Percentiles rank a stretch among this genome's conserved stretches.
Conservation (phyloP, 2,329 filamentous ascomycete species). For the Ascochyta viciae-villosae region DNA sequence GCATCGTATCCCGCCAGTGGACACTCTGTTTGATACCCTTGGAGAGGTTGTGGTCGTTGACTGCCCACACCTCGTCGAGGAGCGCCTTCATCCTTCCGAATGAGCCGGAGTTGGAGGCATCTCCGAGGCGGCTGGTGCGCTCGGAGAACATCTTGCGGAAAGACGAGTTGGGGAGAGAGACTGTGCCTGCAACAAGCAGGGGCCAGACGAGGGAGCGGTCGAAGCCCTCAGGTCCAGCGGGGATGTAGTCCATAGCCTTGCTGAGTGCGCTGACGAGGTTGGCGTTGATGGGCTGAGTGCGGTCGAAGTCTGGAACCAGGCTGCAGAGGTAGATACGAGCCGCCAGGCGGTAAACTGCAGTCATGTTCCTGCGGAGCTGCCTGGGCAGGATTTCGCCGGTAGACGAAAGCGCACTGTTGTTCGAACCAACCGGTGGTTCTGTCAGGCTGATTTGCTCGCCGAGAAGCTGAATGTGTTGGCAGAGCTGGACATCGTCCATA, state of each 20-base stretch:
- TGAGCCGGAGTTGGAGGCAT: slow-evolving; percentile 79
- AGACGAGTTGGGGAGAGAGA: slow-evolving; percentile 72
- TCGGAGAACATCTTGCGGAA: slow-evolving; percentile 83
- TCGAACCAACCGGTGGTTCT: slow-evolving; percentile 62
- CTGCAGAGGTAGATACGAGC: slow-evolving; percentile 97
- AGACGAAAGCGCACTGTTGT: slow-evolving; percentile 61
- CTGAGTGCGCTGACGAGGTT: slow-evolving; percentile 81
- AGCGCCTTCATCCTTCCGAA: slow-evolving; percentile 84
- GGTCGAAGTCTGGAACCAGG: slow-evolving; percentile 86
- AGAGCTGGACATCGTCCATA: slow-evolving; percentile 85
- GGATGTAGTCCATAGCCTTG: slow-evolving; percentile 79
- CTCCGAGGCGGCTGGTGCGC: slow-evolving; percentile 75
- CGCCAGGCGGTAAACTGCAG: slow-evolving; percentile 86
- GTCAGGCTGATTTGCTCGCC: slow-evolving; percentile 85
- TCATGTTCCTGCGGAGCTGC: slow-evolving; percentile 87
- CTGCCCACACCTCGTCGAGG: slow-evolving; percentile 80
- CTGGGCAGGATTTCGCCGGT: slow-evolving; percentile 81
- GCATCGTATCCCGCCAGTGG: slow-evolving; percentile 96
- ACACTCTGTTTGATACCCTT: slow-evolving; percentile 68
- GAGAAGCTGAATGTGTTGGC: slow-evolving; percentile 86
- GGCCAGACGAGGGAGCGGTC: slow-evolving; percentile 95
- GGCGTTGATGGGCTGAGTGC: slow-evolving; percentile 74
- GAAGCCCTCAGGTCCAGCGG: slow-evolving; percentile 79
- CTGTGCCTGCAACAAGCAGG: slow-evolving; percentile 83
- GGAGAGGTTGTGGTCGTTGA: slow-evolving; percentile 69